Evolutionary conservation across 2,329 filamentous ascomycete species (phyloP), one percentile per base, ranked within the genome.

Genomic region (Emmonsiellopsis sp.): DNA sequence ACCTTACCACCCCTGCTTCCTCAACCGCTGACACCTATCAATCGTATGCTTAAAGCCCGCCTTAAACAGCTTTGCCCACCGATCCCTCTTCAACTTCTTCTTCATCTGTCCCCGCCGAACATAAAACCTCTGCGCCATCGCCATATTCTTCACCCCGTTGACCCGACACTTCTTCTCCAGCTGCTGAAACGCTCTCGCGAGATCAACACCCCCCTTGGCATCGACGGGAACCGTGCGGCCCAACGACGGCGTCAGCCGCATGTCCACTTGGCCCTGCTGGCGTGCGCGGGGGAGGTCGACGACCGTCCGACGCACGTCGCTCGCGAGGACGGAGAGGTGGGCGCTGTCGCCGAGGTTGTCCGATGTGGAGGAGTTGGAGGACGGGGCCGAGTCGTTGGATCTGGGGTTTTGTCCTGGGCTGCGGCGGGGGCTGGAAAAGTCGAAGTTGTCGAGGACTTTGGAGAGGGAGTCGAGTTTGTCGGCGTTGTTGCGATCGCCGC

Each of bases 1-100:
- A 13, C 47, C 39, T 57, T 66, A 76, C 73, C 73, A 76, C 10
- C 73, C 73, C 63, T 76, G 73, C 17, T 63, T 64, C 58, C 68
- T 68, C 71, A 76, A 72, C 51, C 65, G 65, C 59, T 72, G 61
- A 53, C 75, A 71, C 61, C 68, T 68, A 42, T 53, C 58, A 55
- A 74, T 69, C 53, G 72, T 74, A 43, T 65, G 59, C 53, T 67
- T 55, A 58, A 75, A 75, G 10, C 71, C 73, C 49, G 66, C 68
- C 58, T 68, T 70, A 56, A 76, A 76, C 61, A 74, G 54, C 54
- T 63, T 69, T 61, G 70, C 68, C 73, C 73, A 76, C 54, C 72
- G 61, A 53, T 60, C 48, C 52, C 63, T 66, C 53, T 63, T 63
- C 56, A 68, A 39, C 52, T 70, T 60, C 68, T 75, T 76, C 49